These are phyloP conservation scores for Lycium barbarum DNA, from an alignment of 257 asterid species.

Conservation along the genomic window DNA sequence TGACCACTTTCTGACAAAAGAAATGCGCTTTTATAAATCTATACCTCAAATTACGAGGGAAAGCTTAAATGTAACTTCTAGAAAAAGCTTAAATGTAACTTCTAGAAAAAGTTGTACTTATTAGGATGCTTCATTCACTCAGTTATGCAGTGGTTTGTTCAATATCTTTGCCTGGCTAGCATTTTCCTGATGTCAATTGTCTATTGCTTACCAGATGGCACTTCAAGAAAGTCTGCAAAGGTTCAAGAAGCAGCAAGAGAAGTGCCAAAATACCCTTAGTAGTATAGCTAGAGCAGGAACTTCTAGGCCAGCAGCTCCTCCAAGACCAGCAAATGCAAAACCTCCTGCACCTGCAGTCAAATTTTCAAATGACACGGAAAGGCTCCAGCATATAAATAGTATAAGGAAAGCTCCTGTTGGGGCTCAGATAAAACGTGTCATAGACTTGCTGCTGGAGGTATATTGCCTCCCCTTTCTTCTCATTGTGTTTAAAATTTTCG, in stretches of 20 bases:
- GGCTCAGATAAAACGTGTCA: conserved; percentile 92
- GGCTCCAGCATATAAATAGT: conserved; percentile 88
- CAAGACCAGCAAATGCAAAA: conserved; percentile 55
- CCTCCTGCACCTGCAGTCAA: conserved; percentile 64
- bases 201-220: conserved; percentile 51
- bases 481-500: not conserved
- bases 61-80: conserved; percentile 1
- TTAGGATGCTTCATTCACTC: conserved; percentile 3
- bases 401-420: conserved; percentile 95
- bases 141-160: conserved; percentile 25
- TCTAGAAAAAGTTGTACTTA: not conserved
- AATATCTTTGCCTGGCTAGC: not conserved
- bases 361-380: conserved; percentile 82
- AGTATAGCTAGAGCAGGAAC: conserved; percentile 55
- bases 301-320: conserved; percentile 47
- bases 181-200: not conserved
- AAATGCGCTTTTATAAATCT: not conserved
- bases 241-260: conserved; percentile 74
- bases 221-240: conserved; percentile 58
- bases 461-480: conserved; percentile 16
- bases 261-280: conserved; percentile 59
- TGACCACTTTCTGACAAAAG: conserved; percentile 14
- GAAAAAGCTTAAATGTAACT: not conserved
- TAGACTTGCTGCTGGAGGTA: conserved; percentile 83
- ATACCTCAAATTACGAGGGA: not conserved